These are phyloP conservation scores for Cyberlindnera bimundalis DNA, from an alignment of 805 yeast genomes.

Conservation along the genomic window DNA sequence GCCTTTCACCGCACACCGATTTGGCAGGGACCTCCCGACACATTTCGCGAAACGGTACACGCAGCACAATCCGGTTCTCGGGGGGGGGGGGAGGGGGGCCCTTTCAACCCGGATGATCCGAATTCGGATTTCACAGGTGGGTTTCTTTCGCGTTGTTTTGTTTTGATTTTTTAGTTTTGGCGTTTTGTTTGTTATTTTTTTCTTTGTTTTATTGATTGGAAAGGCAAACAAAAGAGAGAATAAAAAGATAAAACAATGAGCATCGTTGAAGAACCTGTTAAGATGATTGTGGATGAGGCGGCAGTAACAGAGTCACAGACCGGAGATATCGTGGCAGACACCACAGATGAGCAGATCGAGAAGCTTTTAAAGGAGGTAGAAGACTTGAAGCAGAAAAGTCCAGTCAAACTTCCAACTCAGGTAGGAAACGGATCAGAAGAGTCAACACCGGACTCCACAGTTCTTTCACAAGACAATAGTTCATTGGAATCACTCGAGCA, in stretches of 20 bases:
- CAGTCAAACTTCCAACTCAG: conserved; percentile 12
- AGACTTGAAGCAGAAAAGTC: conserved; percentile 21
- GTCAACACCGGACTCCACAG: conserved; percentile 17
- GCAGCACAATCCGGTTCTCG: too few species aligned
- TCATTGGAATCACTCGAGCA: conserved; percentile 12
- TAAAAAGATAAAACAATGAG: too few species aligned
- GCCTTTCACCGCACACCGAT: too few species aligned
- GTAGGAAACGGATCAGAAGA: conserved; percentile 5
- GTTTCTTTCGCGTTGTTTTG: background rate
- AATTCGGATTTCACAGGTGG: background rate
- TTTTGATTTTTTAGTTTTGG: conserved; percentile 1
- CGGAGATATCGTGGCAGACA: conserved; percentile 7
- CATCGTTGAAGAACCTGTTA: background rate
- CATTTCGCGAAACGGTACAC: background rate
- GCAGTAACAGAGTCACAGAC: background rate
- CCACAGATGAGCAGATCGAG: conserved; percentile 28
- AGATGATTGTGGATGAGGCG: background rate
- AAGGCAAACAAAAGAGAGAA: too few species aligned
- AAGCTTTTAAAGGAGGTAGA: conserved; percentile 27
- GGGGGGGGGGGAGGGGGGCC: too few species aligned
- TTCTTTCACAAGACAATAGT: conserved; percentile 7
- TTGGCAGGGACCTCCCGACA: too few species aligned
- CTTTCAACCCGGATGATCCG: too few species aligned
- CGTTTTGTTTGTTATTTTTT: too few species aligned
- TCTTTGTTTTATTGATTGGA: too few species aligned